Evolutionary conservation across 202 grass and related monocot species (phyloP), one percentile per base, ranked within the genome.

Genomic region (Panicum virgatum): DNA sequence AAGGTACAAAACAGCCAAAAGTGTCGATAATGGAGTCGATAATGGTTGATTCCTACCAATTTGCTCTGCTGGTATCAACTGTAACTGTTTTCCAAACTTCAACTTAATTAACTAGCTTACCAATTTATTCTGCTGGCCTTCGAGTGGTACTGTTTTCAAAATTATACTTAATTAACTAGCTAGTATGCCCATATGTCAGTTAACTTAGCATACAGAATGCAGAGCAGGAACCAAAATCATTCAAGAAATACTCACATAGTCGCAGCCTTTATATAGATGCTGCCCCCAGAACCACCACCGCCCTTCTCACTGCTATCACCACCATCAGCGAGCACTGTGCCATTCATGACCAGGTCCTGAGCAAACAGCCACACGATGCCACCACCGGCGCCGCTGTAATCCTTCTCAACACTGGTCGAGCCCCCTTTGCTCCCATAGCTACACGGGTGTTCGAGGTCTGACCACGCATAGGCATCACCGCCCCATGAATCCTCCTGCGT

Each of bases 401-500:
- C 97, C 69, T 87, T 86, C 97, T 99, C 93, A 22, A 85, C 81
- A 61, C 97, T 99, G 9, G 97, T 99, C 8, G 97, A 96, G 0
- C 97, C 91, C 6, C 97, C 97, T 77, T 86, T 95, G 84, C 97
- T 99, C 23, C 97, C 97, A n/a, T 92, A 97, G 75, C 88, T 99
- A 46, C 87, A 94, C n/a, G 97, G 97, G 43, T 74, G 53, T 57
- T 90, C 64, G 7, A 99, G 89, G 44, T 89, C 80, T 1, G 85
- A 87, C 97, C 97, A 99, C 1, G 93, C 89, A 40, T 99, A 99
- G 4, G 97, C 87, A 57, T 96, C 96, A 8, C 96, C 96, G 12
- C 96, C 96, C 96, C 96, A 99, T 0, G 93, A 99, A 74, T 99
- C 96, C 87, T 99, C 96, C 83, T 99, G 96, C 0, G 90, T 93